Percentiles rank a stretch among this genome's conserved stretches.
Evolutionary conservation across 257 asterid species (phyloP).

Genomic region (Przewalskia tangutica): DNA sequence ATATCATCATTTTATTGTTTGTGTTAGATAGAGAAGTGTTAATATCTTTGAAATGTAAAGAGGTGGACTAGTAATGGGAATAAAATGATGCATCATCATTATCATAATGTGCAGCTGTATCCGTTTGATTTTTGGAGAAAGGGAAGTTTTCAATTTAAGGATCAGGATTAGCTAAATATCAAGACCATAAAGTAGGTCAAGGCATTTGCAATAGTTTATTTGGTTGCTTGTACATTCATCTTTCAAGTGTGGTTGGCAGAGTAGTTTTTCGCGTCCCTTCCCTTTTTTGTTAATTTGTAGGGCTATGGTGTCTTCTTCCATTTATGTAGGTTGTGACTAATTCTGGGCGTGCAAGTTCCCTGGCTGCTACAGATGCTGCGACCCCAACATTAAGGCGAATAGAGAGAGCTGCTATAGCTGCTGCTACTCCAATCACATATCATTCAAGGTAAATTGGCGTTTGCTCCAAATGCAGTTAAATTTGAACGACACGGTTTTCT

Average conservation of each 20-base stretch:
- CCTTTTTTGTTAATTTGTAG: background rate
- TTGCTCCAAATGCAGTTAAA: conserved; percentile 1
- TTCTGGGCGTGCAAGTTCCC: conserved; percentile 96
- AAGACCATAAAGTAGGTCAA: background rate
- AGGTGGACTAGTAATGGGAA: background rate
- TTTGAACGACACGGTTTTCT: background rate
- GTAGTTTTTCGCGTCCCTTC: background rate
- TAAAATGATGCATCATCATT: background rate
- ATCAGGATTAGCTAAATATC: background rate
- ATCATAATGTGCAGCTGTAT: background rate
- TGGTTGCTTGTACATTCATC: background rate
- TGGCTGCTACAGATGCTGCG: conserved; percentile 97
- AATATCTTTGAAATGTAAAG: background rate
- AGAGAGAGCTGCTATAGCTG: conserved; percentile 98
- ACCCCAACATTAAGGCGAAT: conserved; percentile 96
- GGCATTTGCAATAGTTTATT: background rate
- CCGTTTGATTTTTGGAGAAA: background rate
- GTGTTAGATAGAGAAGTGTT: background rate
- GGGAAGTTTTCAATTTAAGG: background rate
- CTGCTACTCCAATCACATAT: conserved; percentile 96
- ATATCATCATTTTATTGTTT: background rate
- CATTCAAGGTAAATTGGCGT: conserved; percentile 55
- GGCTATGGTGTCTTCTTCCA: background rate
- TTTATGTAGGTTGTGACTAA: conserved; percentile 74
- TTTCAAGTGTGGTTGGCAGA: background rate